A percentile compares a stretch with the other conserved stretches of the same genome.
Conservation (phyloP, 2,329 filamentous ascomycete genomes). For the Pezicula rhizophila region DNA sequence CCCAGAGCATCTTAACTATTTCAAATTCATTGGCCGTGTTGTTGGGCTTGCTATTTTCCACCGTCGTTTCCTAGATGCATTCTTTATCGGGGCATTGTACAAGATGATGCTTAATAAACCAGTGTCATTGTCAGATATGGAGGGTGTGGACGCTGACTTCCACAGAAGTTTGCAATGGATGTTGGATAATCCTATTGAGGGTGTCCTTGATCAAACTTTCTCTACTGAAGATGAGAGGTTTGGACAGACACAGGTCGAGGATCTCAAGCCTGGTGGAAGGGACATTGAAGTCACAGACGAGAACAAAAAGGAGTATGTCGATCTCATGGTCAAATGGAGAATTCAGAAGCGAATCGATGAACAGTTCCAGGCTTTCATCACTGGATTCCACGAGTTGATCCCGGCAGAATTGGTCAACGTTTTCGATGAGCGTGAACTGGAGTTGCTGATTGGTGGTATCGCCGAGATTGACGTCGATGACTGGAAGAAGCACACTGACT, state of each 20-base stretch:
- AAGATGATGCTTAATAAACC: conserved; percentile 98
- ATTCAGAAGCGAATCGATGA: conserved; percentile 98
- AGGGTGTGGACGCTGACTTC: conserved; percentile 97
- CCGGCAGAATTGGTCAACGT: conserved; percentile 95
- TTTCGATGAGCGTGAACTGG: conserved; percentile 95
- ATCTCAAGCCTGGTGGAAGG: conserved; percentile 82
- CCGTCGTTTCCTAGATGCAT: conserved; percentile 91
- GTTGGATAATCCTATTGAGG: conserved; percentile 94
- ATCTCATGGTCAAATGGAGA: conserved; percentile 98
- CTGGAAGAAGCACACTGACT: conserved; percentile 99
- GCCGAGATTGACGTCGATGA: conserved; percentile 99
- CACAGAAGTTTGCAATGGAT: conserved; percentile 96
- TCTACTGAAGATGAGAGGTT: conserved; percentile 97
- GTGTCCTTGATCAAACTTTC: conserved; percentile 91
- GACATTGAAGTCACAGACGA: conserved; percentile 96
- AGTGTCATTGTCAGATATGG: conserved; percentile 90
- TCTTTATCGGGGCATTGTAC: conserved; percentile 98
- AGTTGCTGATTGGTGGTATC: conserved; percentile 94
- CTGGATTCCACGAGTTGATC: conserved; percentile 96
- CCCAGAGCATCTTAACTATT: conserved; percentile 98
- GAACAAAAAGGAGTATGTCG: conserved; percentile 98
- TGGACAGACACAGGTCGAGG: conserved; percentile 87
- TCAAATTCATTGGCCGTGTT: conserved; percentile 98
- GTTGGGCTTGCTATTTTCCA: conserved; percentile 98
- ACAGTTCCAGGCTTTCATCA: conserved; percentile 96